Evolutionary conservation across 805 yeast species (phyloP), one percentile per base, ranked within the genome.

Genomic region (Myxozyma kluyveri): DNA sequence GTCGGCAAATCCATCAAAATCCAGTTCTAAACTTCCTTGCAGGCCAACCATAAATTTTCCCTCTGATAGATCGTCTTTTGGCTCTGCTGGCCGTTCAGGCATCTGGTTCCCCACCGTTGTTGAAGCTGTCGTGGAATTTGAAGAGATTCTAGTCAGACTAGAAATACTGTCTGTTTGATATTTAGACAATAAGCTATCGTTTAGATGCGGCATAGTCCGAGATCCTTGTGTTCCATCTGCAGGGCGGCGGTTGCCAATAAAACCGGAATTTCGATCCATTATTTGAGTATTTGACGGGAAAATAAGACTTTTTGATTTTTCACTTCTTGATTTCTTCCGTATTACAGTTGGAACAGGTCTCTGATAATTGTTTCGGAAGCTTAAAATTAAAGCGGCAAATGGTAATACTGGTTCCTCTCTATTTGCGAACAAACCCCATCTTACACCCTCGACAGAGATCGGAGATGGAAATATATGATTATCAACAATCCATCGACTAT

Each of bases 401-500:
- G 56, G 59, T 38, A 45, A 36, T 33, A 44, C 35, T 12, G 56
- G 50, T 19, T 54, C 55, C 23, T 47, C 56, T 29, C 39, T 29
- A 29, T 54, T 54, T 14, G 48, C 29, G 33, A 39, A 54, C 6
- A 44, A 21, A 23, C 50, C 36, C 60, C 60, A 56, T 7, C 43
- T 47, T 10, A 56, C 54, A 10, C 58, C 55, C 18, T 56, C 60
- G 18, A 56, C 32, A 2, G 49, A 26, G 4, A 45, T 18, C 18
- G 60, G 60, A 3, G 60, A 50, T 4, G 60, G 57, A 24, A 53
- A 50, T 10, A 56, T 49, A 27, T 56, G 60, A 37, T 56, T 56
- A 44, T 56, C 60, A 14, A 56, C 32, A 9, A 56, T 23, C 60
- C 60, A 56, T 4, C 60, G 40, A 14, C 49, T 39, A 31, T 56